phyloP scores from a whole-genome alignment of 139 green algal genomes.

The Closterium sp. region DNA sequence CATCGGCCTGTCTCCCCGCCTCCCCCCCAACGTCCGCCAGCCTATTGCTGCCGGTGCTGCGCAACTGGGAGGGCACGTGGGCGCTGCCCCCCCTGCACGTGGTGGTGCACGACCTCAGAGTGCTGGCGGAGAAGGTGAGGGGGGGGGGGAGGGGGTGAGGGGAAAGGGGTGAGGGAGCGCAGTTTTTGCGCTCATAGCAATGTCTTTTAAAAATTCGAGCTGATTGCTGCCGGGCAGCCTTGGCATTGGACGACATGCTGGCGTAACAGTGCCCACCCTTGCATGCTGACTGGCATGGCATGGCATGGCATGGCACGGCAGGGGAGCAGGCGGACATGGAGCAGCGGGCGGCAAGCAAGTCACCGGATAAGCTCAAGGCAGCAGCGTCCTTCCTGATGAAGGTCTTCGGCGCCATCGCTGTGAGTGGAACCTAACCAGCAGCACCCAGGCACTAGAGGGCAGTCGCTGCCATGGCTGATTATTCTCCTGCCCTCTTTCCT shows the following conservation, averaged over 20 bases:
- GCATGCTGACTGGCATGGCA: neutral
- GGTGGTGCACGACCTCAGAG: slow-evolving; percentile 40
- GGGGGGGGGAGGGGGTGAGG: neutral
- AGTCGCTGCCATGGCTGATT: neutral
- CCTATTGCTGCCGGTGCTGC: slow-evolving; percentile 35
- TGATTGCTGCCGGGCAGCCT: neutral
- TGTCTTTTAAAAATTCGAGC: neutral
- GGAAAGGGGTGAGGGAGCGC: neutral
- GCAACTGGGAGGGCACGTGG: slow-evolving; percentile 44
- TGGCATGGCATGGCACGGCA: neutral
- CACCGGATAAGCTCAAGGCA: slow-evolving; percentile 58
- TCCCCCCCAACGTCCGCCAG: neutral
- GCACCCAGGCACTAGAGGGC: neutral
- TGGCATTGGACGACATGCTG: neutral
- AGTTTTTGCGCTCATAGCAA: neutral
- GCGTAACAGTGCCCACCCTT: neutral
- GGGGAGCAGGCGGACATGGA: slow-evolving; percentile 55
- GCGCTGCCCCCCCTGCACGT: slow-evolving; percentile 28
- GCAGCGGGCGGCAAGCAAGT: slow-evolving; percentile 31
- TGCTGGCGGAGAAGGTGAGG: slow-evolving; percentile 31
- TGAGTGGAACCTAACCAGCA: no score
- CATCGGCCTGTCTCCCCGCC: neutral
- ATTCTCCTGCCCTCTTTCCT: neutral
- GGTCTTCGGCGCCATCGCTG: slow-evolving; percentile 56
- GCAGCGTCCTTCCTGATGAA: slow-evolving; percentile 66